Percentiles rank a stretch among this genome's conserved stretches.
These are phyloP conservation scores for Yarrowia hollandica DNA, from an alignment of 805 yeast species.

Conservation along the genomic window DNA sequence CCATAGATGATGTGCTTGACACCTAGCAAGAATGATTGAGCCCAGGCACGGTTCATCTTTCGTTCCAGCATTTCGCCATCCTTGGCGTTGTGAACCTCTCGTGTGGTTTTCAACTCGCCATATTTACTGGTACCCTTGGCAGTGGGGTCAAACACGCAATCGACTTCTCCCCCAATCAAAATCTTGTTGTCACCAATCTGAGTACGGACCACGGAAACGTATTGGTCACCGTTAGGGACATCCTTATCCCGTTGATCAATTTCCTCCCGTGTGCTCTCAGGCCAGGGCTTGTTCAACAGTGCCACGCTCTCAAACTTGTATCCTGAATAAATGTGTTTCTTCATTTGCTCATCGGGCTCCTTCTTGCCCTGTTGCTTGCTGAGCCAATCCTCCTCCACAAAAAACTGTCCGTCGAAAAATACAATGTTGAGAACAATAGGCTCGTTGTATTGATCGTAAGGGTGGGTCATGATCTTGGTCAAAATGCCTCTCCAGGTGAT, in stretches of 20 bases:
- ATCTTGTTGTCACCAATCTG: constrained; percentile 75
- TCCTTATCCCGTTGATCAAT: constrained; percentile 70
- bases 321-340: constrained; percentile 46
- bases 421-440: constrained; percentile 62
- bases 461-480: constrained; percentile 68
- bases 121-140: constrained; percentile 51
- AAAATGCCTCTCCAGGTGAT: constrained; percentile 84
- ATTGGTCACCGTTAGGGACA: constrained; percentile 59
- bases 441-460: constrained; percentile 55
- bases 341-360: constrained; percentile 33
- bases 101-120: constrained; percentile 77
- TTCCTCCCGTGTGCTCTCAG: constrained; percentile 59
- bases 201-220: constrained; percentile 74
- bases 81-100: constrained; percentile 53
- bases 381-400: constrained; percentile 45
- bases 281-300: constrained; percentile 76
- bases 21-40: constrained; percentile 88
- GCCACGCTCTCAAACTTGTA: constrained; percentile 83
- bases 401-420: constrained; percentile 59
- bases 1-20: constrained; percentile 81
- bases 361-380: constrained; percentile 35
- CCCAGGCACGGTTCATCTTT: constrained; percentile 82
- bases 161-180: constrained; percentile 86
- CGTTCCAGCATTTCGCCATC: constrained; percentile 69
- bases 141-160: constrained; percentile 78